Percentiles rank a stretch among this genome's conserved stretches.
Conservation (phyloP, 228 moss, liverwort and hornwort species). For the Sphagnum magellanicum region DNA sequence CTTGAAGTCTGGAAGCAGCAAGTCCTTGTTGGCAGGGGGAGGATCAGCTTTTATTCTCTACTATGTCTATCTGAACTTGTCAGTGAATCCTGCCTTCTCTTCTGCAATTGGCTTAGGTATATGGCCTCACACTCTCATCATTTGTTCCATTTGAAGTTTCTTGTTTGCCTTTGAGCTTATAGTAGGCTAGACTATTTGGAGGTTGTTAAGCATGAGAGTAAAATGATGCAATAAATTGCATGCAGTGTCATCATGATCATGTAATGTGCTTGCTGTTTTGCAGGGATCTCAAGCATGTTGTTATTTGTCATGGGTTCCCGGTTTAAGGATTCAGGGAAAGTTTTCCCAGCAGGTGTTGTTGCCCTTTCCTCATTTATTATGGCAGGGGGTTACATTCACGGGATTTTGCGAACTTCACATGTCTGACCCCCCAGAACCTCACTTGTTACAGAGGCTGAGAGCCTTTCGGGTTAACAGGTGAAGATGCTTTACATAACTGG, state of each 20-base stretch:
- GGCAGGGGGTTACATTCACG: constrained; percentile 93
- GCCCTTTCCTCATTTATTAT: constrained; percentile 83
- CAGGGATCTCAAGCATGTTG: constrained; percentile 78
- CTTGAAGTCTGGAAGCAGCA: constrained; percentile 85
- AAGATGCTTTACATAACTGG: too few relatives aligned
- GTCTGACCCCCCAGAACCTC: constrained; percentile 2
- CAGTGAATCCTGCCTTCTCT: constrained; percentile 68
- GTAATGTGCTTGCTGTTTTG: neutral
- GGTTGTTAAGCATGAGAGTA: neutral
- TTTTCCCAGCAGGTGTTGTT: constrained; percentile 89
- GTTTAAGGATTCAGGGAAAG: constrained; percentile 78
- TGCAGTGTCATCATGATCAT: too few relatives aligned
- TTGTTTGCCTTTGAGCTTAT: neutral
- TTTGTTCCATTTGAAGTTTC: neutral
- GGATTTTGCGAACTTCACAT: constrained; percentile 64
- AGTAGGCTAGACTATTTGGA: neutral
- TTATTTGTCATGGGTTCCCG: constrained; percentile 82
- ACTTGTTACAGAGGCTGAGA: too few relatives aligned
- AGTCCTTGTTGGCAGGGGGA: constrained; percentile 68
- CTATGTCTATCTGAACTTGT: constrained; percentile 80
- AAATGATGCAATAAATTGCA: too few relatives aligned
- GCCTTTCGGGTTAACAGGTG: too few relatives aligned
- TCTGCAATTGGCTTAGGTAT: constrained; percentile 83
- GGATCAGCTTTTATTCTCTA: constrained; percentile 80
- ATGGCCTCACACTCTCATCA: constrained; percentile 4